These are phyloP conservation scores for Phytophthora pinifolia DNA, from an alignment of 352 stramenopile genomes.

Conservation along the genomic window DNA sequence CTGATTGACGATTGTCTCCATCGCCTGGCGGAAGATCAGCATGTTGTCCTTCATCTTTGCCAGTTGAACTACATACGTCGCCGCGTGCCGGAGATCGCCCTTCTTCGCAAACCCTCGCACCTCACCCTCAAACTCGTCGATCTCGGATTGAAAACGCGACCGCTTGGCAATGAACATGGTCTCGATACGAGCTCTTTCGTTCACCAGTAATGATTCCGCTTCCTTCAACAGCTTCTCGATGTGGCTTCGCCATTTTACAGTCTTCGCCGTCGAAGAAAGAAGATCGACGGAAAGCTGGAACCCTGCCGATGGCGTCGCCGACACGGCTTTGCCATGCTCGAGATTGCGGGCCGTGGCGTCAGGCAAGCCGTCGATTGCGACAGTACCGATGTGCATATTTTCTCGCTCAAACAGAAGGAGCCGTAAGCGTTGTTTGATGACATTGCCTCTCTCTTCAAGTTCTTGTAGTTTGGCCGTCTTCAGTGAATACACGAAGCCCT, in stretches of 20 bases:
- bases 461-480: slow-evolving; percentile 45
- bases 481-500: slow-evolving; percentile 53
- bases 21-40: slow-evolving; percentile 49
- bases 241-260: slow-evolving; percentile 61
- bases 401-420: slow-evolving; percentile 71
- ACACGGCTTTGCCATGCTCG: too few species aligned
- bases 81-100: slow-evolving; percentile 68
- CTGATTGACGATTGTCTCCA: slow-evolving; percentile 58
- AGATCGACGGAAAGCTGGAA: slow-evolving; percentile 43
- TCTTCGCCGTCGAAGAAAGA: slow-evolving; percentile 60
- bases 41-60: slow-evolving; percentile 74
- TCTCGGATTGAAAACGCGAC: slow-evolving; percentile 68
- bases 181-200: slow-evolving; percentile 69
- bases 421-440: slow-evolving; percentile 58
- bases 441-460: slow-evolving; percentile 43
- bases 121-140: slow-evolving; percentile 75
- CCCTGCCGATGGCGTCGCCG: too few species aligned
- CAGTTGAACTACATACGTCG: slow-evolving; percentile 76
- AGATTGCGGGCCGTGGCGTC: too few species aligned
- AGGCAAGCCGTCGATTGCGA: background rate
- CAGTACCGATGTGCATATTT: slow-evolving; percentile 32
- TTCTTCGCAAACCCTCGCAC: slow-evolving; percentile 76
- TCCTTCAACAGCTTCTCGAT: slow-evolving; percentile 59
- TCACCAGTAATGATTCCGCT: slow-evolving; percentile 51
- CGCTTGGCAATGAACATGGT: slow-evolving; percentile 67